phyloP scores from a whole-genome alignment of 148 eudicot species.

The Nepenthes mirabilis region DNA sequence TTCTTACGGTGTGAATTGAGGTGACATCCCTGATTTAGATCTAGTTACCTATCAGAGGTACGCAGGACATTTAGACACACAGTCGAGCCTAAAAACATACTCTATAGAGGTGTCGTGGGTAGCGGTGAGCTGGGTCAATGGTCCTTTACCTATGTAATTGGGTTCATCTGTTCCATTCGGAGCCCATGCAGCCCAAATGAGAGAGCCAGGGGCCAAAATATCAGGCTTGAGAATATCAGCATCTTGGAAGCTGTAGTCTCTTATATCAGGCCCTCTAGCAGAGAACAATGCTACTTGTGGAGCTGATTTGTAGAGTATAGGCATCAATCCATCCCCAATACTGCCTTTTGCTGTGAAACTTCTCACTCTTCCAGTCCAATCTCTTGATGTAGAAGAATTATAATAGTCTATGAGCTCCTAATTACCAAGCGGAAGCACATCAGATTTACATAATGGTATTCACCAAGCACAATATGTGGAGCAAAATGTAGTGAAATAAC shows the following conservation, averaged over 20 bases:
- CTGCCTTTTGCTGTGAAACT: constrained; percentile 68
- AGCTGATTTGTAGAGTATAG: constrained; percentile 76
- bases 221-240: constrained; percentile 98
- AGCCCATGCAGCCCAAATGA: constrained; percentile 98
- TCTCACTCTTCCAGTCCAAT: constrained; percentile 93
- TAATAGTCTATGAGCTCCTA: constrained; percentile 87
- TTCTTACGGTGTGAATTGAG: too few relatives aligned
- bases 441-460: too few relatives aligned
- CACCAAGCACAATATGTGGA: neutral
- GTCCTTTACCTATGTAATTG: constrained; percentile 53
- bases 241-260: constrained; percentile 77
- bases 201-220: constrained; percentile 94
- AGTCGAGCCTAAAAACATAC: too few relatives aligned
- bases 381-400: constrained; percentile 71
- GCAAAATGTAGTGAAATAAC: too few relatives aligned
- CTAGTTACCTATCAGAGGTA: too few relatives aligned
- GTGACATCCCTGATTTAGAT: too few relatives aligned
- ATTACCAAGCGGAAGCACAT: constrained; percentile 1
- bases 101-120: too few relatives aligned
- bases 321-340: constrained; percentile 66
- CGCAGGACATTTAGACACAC: too few relatives aligned
- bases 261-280: constrained; percentile 89
- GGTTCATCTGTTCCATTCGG: constrained; percentile 92
- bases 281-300: constrained; percentile 94
- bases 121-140: neutral